Conservation (phyloP, 495 filamentous ascomycete genomes). For the Penicillium alfredii region DNA sequence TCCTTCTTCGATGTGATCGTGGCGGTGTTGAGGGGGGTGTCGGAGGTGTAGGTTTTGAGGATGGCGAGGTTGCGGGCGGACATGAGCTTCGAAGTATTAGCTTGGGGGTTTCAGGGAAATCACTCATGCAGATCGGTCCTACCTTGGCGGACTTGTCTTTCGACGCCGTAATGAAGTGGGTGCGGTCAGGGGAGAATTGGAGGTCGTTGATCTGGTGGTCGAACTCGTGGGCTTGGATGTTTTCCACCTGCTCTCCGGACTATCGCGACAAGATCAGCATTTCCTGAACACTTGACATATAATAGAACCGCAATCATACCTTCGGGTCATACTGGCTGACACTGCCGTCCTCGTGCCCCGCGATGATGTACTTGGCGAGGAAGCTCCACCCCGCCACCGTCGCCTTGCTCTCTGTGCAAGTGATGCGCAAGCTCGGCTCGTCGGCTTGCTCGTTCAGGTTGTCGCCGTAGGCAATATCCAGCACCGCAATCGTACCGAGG, state of each 20-base stretch:
- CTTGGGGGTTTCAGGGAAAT: neutral
- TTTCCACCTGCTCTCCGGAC: constrained; percentile 77
- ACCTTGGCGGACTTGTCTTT: constrained; percentile 98
- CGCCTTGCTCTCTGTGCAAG: constrained; percentile 88
- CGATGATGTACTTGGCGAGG: constrained; percentile 87
- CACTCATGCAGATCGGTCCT: constrained; percentile 8
- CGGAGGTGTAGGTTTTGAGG: constrained; percentile 84
- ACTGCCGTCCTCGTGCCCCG: constrained; percentile 92
- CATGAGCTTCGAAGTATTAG: constrained; percentile 54
- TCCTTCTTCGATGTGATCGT: constrained; percentile 91
- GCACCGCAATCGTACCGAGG: constrained; percentile 84
- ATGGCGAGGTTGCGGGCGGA: constrained; percentile 77
- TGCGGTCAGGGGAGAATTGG: constrained; percentile 88
- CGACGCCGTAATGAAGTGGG: constrained; percentile 94
- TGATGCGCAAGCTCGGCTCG: constrained; percentile 76
- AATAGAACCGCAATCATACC: constrained; percentile 42
- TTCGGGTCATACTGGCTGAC: constrained; percentile 94
- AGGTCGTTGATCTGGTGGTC: constrained; percentile 85
- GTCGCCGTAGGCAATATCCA: constrained; percentile 75
- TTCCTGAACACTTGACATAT: neutral
- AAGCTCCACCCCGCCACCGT: constrained; percentile 97
- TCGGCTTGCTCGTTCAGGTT: constrained; percentile 61
- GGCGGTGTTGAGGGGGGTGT: constrained; percentile 96
- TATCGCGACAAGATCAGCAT: constrained; percentile 28
- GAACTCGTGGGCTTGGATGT: constrained; percentile 72